These are phyloP conservation scores for Vicia sativa DNA, from an alignment of 306 rosid species.

Conservation along the genomic window DNA sequence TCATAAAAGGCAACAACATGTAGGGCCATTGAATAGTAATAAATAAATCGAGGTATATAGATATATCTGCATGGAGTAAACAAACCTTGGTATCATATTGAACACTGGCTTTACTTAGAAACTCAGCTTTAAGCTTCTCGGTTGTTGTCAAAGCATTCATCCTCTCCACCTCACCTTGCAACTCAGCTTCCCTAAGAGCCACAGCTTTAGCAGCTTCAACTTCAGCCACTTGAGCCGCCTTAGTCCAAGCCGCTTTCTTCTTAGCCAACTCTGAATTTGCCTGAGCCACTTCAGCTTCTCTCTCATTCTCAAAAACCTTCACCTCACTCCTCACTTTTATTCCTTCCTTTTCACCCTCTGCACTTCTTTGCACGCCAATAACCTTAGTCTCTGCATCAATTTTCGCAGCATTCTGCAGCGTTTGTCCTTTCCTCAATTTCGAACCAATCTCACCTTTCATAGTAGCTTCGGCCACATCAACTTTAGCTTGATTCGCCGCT, in stretches of 20 bases:
- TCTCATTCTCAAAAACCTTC: slow-evolving; percentile 44
- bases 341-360: slow-evolving; percentile 42
- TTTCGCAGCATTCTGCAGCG: slow-evolving; percentile 43
- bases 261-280: slow-evolving; percentile 44
- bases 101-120: slow-evolving; percentile 44
- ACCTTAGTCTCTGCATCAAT: slow-evolving; percentile 45
- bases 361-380: slow-evolving; percentile 22
- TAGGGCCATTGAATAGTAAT: no score
- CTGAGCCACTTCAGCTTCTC: slow-evolving; percentile 43
- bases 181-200: slow-evolving; percentile 41
- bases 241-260: slow-evolving; percentile 39
- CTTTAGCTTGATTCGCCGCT: slow-evolving; percentile 60
- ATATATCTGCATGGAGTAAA: neutral
- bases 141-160: slow-evolving; percentile 44
- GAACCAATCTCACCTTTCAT: slow-evolving; percentile 45
- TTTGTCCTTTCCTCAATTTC: slow-evolving; percentile 31
- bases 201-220: slow-evolving; percentile 43
- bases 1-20: no score
- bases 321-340: slow-evolving; percentile 37
- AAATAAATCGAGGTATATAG: no score
- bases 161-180: slow-evolving; percentile 45
- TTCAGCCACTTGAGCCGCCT: slow-evolving; percentile 39
- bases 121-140: slow-evolving; percentile 47
- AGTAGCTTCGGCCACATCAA: slow-evolving; percentile 43
- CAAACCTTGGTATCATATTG: slow-evolving; percentile 48